phyloP scores from a whole-genome alignment of 108 stramenopile species.

The Skeletonema potamos region DNA sequence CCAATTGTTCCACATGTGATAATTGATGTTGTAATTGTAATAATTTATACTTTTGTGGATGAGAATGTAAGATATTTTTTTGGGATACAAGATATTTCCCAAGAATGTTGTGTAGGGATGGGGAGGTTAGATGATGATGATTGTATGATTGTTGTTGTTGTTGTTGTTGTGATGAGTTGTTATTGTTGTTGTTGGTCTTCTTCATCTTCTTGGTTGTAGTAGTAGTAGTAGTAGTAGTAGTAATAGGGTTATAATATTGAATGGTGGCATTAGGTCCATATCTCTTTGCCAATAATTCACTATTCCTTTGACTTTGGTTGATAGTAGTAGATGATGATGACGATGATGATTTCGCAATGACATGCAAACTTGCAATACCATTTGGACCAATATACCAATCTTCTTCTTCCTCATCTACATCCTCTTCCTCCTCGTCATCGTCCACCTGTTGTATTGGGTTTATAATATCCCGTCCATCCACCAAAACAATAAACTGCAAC shows the following conservation, averaged over 20 bases:
- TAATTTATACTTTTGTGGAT: slow-evolving; percentile 17
- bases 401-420: slow-evolving; percentile 4
- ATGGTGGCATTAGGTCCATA: slow-evolving; percentile 45
- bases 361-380: slow-evolving; percentile 40
- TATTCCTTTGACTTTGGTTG: background rate
- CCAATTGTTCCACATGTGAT: slow-evolving; percentile 65
- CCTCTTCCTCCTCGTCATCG: background rate
- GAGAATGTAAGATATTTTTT: slow-evolving; percentile 31
- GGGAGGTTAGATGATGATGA: background rate
- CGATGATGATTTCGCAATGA: slow-evolving; percentile 26
- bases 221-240: too few species aligned
- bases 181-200: background rate
- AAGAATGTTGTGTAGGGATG: slow-evolving; percentile 38
- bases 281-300: slow-evolving; percentile 24
- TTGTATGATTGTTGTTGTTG: background rate
- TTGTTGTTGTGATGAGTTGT: background rate
- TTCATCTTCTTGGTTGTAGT: background rate
- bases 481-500: slow-evolving; percentile 44
- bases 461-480: slow-evolving; percentile 42
- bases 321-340: background rate
- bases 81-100: slow-evolving; percentile 40
- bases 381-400: slow-evolving; percentile 30
- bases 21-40: slow-evolving; percentile 49
- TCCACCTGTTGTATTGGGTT: background rate
- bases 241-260: slow-evolving; percentile 6